These are phyloP conservation scores for Sclerospora graminicola DNA, from an alignment of 352 stramenopile genomes.

Conservation along the genomic window DNA sequence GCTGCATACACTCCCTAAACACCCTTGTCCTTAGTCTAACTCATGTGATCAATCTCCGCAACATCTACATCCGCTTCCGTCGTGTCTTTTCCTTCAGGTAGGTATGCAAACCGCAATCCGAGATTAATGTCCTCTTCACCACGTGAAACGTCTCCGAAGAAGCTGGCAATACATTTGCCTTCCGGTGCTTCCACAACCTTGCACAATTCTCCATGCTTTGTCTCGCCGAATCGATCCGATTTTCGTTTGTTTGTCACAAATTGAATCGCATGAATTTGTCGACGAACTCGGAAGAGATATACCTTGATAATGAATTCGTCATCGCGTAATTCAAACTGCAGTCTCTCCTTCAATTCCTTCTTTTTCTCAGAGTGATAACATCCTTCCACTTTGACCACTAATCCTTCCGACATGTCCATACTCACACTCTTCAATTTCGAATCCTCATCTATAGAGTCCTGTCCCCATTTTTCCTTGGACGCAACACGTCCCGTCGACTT, in stretches of 20 bases:
- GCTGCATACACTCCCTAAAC: neutral
- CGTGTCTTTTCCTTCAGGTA: neutral
- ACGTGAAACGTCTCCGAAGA: slow-evolving; percentile 15
- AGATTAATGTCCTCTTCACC: slow-evolving; percentile 16
- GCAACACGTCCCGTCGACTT: slow-evolving; percentile 11
- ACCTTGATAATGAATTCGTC: slow-evolving; percentile 19
- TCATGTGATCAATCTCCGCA: slow-evolving; percentile 22
- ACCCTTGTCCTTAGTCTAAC: neutral
- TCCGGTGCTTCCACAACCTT: slow-evolving; percentile 21
- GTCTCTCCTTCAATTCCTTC: neutral
- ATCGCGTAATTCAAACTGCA: slow-evolving; percentile 5
- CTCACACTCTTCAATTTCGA: slow-evolving; percentile 10
- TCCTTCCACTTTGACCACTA: slow-evolving; percentile 14
- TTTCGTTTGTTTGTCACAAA: slow-evolving; percentile 17
- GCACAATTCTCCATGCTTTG: slow-evolving; percentile 17
- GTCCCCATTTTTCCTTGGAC: slow-evolving; percentile 16
- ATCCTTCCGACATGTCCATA: slow-evolving; percentile 6
- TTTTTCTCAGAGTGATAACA: slow-evolving; percentile 3
- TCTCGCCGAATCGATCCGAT: slow-evolving; percentile 14
- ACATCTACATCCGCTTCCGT: slow-evolving; percentile 5
- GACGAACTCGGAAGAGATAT: slow-evolving; percentile 15
- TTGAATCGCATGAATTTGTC: slow-evolving; percentile 21
- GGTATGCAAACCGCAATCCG: slow-evolving; percentile 14
- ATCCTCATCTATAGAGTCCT: slow-evolving; percentile 6
- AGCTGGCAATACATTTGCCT: slow-evolving; percentile 17